Evolutionary conservation across 345 rosid genomes (phyloP), one percentile per base, ranked within the genome.

Genomic region (Citrus reticulata): DNA sequence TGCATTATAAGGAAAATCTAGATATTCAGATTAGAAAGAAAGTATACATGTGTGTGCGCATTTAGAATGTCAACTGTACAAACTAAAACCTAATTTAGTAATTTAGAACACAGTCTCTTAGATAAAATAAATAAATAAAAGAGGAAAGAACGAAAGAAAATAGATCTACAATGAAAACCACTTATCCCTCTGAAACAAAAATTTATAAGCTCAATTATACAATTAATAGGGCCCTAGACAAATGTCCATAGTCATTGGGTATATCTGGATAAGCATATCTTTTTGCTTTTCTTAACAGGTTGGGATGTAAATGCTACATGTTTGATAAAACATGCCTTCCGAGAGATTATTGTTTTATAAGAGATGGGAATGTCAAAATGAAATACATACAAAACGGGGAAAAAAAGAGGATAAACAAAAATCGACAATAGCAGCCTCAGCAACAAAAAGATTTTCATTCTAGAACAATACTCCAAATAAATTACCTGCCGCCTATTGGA

Each of bases 401-500:
- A 35, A 61, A 75, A 61, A 77, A 68, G 32, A 72, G 42, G 29
- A 51, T 14, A 76, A 30, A 42, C 25, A 25, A 49, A 74, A 67
- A 66, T 5, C 9, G 29, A 35, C 24, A 58, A 1, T 6, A 30
- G 61, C 40, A 42, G 40, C 27, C 17, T 20, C 25, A 62, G 30
- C 70, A 19, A 27, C 17, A 61, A 79, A 66, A 67, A 70, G 22
- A 73, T 25, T 46, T 34, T 30, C 61, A 70, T 49, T 55, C 40
- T 32, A 58, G 27, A 74, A 68, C 7, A 64, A n/a, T 70, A 63
- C 49, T 30, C 20, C 37, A 51, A 69, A 59, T 46, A 37, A 86
- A 71, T 87, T 75, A 95, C 99, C 97, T 93, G 99, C 29, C 99
- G 97, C 85, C 87, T 89, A 80, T 93, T 95, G 39, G 92, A 91